Base-by-base conservation (phyloP, 1,284 basidiomycete genomes). In the Ganoderma lingzhi region DNA sequence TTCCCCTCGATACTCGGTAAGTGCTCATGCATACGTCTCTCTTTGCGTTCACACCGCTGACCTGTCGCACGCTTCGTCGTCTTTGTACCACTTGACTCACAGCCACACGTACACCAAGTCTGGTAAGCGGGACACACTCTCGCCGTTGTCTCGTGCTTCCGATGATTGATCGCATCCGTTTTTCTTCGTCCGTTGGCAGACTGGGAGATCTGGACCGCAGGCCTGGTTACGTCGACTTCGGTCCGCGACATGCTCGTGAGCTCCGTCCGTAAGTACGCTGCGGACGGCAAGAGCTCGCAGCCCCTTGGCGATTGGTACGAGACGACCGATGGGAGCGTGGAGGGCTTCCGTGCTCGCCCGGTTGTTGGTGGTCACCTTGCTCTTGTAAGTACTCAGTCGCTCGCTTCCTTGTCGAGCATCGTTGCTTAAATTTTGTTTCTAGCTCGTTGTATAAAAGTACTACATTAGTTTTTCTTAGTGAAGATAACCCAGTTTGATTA, bases 271-370 rank as follows among this genome's bases (percentile, higher is more conserved):
- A 83, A 85, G 58, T 93, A 86, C 76, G 86, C 87, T 2, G 83
- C 87, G 0, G 82, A 86, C 70, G 87, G 88, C n/a, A 73, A 82
- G 65, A 88, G 84, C 77, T 82, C 80, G 37, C 82, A 83, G 69
- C 88, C 89, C 2, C 81, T 90, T 42, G 85, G 87, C 0, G 90
- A 91, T 73, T 90, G 87, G 89, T 91, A 92, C 75, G 89, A 90
- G 72, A 86, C 88, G 0, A 80, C 79, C 8, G 81, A 85, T 71
- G 88, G 87, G 10, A 68, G 71, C 0, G 80, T 82, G 1, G 78
- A 86, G 65, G 85, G 84, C 4, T 90, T 90, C 82, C 82, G 84
- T 58, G 88, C 88, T 17, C 82, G 89, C 23, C 88, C 88, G 15
- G 88, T 90, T 8, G 88, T 87, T 5, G 88, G 88, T 23, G 88